Conservation (phyloP, 139 green algal genomes). For the Micromonas commoda region DNA sequence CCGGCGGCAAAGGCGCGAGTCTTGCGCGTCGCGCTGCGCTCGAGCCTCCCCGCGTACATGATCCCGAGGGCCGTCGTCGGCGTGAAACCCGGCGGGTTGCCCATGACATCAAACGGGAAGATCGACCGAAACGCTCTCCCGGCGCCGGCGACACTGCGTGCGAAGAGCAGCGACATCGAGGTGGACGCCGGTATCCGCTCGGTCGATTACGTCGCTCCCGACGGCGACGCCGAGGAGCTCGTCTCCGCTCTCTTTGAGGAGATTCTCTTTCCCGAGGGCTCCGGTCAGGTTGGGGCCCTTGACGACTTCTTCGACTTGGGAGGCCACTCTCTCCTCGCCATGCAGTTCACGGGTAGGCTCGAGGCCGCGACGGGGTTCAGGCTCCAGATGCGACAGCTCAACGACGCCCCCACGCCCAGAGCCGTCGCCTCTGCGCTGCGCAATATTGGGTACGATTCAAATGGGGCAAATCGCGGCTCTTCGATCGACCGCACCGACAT, state of each 20-base stretch:
- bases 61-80: slow-evolving; percentile 17
- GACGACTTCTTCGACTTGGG: slow-evolving; percentile 39
- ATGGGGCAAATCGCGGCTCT: too few species aligned
- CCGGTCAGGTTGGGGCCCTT: not conserved
- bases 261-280: slow-evolving; percentile 7
- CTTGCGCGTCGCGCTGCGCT: not conserved
- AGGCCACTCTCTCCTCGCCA: slow-evolving; percentile 37
- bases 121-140: slow-evolving; percentile 33
- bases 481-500: not conserved
- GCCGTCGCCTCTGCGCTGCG: not conserved
- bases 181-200: not conserved
- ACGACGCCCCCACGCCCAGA: slow-evolving; percentile 6
- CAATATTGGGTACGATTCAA: too few species aligned
- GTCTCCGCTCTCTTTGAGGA: slow-evolving; percentile 23
- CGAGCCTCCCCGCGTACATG: slow-evolving; percentile 36
- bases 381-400: not conserved
- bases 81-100: not conserved
- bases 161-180: not conserved
- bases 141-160: not conserved
- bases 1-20: not conserved
- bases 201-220: slow-evolving; percentile 9
- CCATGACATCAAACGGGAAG: slow-evolving; percentile 37
- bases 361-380: not conserved
- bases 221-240: slow-evolving; percentile 10
- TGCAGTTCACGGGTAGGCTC: slow-evolving; percentile 24